Percentiles rank a stretch among this genome's conserved stretches.
These are phyloP conservation scores for Volutella citrinella DNA, from an alignment of 2,329 filamentous ascomycete genomes.

Conservation along the genomic window DNA sequence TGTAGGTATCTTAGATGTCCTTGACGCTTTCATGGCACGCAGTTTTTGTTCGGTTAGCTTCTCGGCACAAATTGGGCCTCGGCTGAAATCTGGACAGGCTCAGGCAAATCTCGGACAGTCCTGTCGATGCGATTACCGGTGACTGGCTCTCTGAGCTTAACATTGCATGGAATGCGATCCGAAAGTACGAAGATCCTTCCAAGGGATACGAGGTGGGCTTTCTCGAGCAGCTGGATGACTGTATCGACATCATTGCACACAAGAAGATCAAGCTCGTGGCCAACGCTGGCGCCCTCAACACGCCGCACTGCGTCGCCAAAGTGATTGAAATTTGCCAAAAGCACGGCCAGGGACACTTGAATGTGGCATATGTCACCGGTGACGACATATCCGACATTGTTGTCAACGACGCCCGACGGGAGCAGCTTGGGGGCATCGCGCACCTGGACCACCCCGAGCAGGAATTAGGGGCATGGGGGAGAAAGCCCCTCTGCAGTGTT, in stretches of 20 bases:
- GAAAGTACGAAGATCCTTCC: constrained; percentile 4
- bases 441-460: constrained; percentile 6
- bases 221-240: constrained; percentile 3
- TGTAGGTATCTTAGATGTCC: neutral
- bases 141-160: constrained; percentile 8
- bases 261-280: constrained; percentile 3
- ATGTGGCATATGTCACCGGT: constrained; percentile 4
- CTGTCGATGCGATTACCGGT: constrained; percentile 3
- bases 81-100: constrained; percentile 1
- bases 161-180: constrained; percentile 6
- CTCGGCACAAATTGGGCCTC: too few relatives aligned
- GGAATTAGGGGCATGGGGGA: constrained; percentile 1
- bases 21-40: neutral
- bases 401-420: neutral
- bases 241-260: constrained; percentile 3
- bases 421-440: constrained; percentile 2
- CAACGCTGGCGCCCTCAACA: constrained; percentile 6
- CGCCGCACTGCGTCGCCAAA: constrained; percentile 2
- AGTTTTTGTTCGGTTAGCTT: too few relatives aligned
- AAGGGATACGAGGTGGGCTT: constrained; percentile 7
- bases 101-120: constrained; percentile 2
- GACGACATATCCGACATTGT: constrained; percentile 4
- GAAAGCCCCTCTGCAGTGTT: constrained; percentile 3
- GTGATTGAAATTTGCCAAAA: constrained; percentile 1
- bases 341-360: constrained; percentile 1